Evolutionary conservation across 2,329 filamentous ascomycete genomes (phyloP).

Genomic region (Beauveria caledonica): DNA sequence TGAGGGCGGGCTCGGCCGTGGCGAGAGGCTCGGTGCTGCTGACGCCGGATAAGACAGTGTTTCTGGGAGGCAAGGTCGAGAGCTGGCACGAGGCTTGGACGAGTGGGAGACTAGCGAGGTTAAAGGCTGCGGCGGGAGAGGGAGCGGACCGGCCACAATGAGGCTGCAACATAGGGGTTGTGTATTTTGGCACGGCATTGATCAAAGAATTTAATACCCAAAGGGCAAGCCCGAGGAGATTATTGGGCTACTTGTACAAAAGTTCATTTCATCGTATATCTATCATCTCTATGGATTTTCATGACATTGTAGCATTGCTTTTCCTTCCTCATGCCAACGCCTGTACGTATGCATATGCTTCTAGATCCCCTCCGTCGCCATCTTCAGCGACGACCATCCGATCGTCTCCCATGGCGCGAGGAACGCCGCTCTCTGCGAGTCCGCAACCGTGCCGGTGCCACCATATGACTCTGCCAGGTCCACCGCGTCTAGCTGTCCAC

Average conservation of each 20-base stretch:
- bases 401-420: slow-evolving; percentile 68
- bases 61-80: slow-evolving; percentile 86
- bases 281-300: neutral
- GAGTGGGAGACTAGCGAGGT: slow-evolving; percentile 57
- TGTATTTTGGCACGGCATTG: neutral
- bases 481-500: slow-evolving; percentile 56
- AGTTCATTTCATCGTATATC: neutral
- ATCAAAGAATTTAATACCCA: neutral
- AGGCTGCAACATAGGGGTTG: neutral
- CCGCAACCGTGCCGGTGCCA: slow-evolving; percentile 59
- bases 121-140: slow-evolving; percentile 52
- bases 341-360: neutral
- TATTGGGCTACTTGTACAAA: neutral
- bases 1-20: slow-evolving; percentile 57
- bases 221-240: too few species aligned
- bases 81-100: slow-evolving; percentile 71
- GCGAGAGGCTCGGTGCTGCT: slow-evolving; percentile 73
- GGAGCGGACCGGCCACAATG: slow-evolving; percentile 21
- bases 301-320: neutral
- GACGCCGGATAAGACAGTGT: slow-evolving; percentile 55
- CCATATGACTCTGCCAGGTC: slow-evolving; percentile 68
- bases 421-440: slow-evolving; percentile 71
- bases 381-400: slow-evolving; percentile 54
- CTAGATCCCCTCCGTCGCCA: slow-evolving; percentile 18
- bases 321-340: neutral